phyloP scores from a whole-genome alignment of 768 basidiomycete species.

The Hysterangium stoloniferum region DNA sequence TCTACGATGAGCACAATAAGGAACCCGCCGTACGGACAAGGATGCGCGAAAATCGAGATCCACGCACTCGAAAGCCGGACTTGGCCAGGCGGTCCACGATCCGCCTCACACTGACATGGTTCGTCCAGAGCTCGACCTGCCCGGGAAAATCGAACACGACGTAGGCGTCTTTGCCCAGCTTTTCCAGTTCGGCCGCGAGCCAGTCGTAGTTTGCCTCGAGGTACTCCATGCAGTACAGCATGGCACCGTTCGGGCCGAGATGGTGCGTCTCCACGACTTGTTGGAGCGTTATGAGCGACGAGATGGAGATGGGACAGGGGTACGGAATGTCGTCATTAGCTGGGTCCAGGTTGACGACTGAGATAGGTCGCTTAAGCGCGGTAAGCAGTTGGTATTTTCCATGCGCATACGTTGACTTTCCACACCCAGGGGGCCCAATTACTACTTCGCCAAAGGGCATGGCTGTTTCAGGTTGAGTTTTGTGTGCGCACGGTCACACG shows the following conservation, averaged over 20 bases:
- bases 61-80: constrained; percentile 75
- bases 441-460: constrained; percentile 90
- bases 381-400: constrained; percentile 86
- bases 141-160: constrained; percentile 94
- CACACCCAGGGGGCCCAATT: constrained; percentile 78
- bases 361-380: constrained; percentile 78
- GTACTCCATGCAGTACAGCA: constrained; percentile 96
- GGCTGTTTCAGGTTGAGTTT: too few relatives aligned
- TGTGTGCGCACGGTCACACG: too few relatives aligned
- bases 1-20: neutral
- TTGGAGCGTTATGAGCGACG: constrained; percentile 76
- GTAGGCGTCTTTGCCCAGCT: constrained; percentile 68
- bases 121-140: constrained; percentile 96
- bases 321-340: constrained; percentile 88
- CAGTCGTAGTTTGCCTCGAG: constrained; percentile 92
- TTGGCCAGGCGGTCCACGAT: constrained; percentile 66
- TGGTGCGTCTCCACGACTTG: constrained; percentile 80
- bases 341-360: constrained; percentile 92
- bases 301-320: constrained; percentile 82
- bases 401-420: constrained; percentile 84
- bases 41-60: constrained; percentile 7
- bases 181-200: constrained; percentile 61
- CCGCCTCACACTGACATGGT: constrained; percentile 81
- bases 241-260: constrained; percentile 91
- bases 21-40: neutral